phyloP scores from a whole-genome alignment of 1,284 basidiomycete species.

The Tilletia horrida region DNA sequence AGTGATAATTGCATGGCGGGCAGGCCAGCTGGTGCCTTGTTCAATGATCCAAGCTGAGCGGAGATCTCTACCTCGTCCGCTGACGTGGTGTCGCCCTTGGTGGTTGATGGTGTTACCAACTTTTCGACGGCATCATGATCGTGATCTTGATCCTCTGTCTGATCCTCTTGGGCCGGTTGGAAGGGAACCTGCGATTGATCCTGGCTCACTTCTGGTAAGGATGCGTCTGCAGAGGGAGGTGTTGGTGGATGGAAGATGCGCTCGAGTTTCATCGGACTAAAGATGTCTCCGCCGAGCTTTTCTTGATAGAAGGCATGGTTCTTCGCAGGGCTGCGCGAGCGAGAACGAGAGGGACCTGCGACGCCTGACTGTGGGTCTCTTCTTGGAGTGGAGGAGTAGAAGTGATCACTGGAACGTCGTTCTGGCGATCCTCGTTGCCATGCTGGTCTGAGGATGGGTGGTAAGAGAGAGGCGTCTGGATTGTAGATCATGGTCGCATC shows the following conservation, averaged over 20 bases:
- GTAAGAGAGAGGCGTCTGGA: slow-evolving; percentile 42
- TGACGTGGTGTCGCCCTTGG: slow-evolving; percentile 7
- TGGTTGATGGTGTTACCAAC: neutral
- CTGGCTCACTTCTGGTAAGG: neutral
- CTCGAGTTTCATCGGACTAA: slow-evolving; percentile 48
- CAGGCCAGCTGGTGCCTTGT: neutral
- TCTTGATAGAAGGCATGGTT: slow-evolving; percentile 11
- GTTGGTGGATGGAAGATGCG: slow-evolving; percentile 48
- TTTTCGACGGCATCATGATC: neutral
- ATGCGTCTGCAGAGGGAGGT: slow-evolving; percentile 21
- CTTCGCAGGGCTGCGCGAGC: neutral
- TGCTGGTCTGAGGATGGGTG: slow-evolving; percentile 44
- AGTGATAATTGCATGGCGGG: neutral
- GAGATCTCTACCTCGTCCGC: neutral
- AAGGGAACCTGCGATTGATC: neutral
- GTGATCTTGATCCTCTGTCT: neutral
- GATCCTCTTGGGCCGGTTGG: neutral
- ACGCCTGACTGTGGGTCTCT: neutral
- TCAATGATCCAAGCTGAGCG: slow-evolving; percentile 3
- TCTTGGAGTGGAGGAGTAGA: neutral
- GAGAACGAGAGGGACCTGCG: neutral
- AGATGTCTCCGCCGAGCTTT: slow-evolving; percentile 46
- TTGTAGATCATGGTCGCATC: slow-evolving; percentile 37
- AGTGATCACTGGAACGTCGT: neutral
- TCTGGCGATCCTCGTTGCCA: slow-evolving; percentile 30